Conservation (phyloP, 139 green algal genomes). For the Monoraphidium neglectum region DNA sequence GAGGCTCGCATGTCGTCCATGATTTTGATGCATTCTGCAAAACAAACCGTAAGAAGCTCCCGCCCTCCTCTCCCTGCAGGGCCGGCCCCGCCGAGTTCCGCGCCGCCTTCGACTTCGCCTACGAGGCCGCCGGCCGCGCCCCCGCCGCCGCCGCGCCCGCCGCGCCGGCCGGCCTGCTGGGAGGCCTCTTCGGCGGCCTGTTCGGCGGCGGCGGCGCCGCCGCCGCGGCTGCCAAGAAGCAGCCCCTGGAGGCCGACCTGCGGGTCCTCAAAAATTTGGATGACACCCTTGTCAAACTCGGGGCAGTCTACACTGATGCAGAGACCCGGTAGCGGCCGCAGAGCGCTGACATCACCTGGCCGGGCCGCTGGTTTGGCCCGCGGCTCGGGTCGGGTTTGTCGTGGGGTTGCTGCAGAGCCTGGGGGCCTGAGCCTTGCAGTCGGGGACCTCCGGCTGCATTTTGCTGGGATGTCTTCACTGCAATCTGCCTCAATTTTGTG, state of each 20-base stretch:
- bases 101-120: conserved; percentile 48
- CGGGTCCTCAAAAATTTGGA: conserved; percentile 37
- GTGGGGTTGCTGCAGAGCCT: no score
- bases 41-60: no score
- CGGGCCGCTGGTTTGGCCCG: no score
- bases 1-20: no score
- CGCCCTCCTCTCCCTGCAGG: no score
- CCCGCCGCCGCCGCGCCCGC: not conserved
- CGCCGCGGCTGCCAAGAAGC: not conserved
- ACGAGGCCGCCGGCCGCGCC: conserved; percentile 7
- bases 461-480: no score
- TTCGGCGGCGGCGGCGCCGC: not conserved
- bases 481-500: no score
- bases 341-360: no score
- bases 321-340: not conserved
- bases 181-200: not conserved
- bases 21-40: no score
- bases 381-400: no score
- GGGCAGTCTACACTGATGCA: conserved; percentile 23
- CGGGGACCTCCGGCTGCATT: no score
- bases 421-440: no score
- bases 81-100: conserved; percentile 44
- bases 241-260: conserved; percentile 26
- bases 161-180: not conserved
- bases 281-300: conserved; percentile 25